Base-by-base conservation (phyloP, 2,329 filamentous ascomycete species). In the Pyrenochaeta sp. region DNA sequence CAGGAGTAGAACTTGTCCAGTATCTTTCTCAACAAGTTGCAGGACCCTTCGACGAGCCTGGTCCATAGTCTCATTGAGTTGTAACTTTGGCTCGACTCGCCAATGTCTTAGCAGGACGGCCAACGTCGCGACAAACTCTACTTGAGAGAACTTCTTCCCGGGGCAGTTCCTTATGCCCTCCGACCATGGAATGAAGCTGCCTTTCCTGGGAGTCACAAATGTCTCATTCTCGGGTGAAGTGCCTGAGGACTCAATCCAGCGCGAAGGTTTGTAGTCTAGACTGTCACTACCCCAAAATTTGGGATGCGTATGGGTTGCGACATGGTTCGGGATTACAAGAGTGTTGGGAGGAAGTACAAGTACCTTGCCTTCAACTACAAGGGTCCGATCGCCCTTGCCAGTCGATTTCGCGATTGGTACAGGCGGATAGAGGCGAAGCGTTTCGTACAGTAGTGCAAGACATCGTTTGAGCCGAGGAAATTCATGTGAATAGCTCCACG, bases 111-210 rank as follows among this genome's bases (percentile, higher is more conserved):
- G 54, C 8, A 65, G 24, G 2, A 42, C 26, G 3, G 53, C 52
- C 19, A 72, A 46, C 3, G 65, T 60, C 11, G 67, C 68, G 7
- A 70, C 68, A 35, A 67, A 60, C 30, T 72, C 69, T 7, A 72
- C 68, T 41, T 72, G 68, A n/a, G 63, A 61, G 49, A 72, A 70
- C 38, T 63, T 68, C 32, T 60, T 61, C 1, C 69, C 69, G 5
- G 65, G 63, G 42, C 67, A 72, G 14, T 53, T 45, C 15, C 65
- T 53, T 7, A 60, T 52, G 3, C 69, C 69, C 15, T 56, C 51
- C 11, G 50, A 41, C 68, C 67, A 72, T 1, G 67, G 55, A 17
- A 67, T 27, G 39, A 42, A 58, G 7, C 22, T 22, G 20, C 26
- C 39, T 22, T n/a, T n/a, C n/a, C n/a, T n/a, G n/a, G n/a, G n/a